These are phyloP conservation scores for Hanseniaspora nectarophila DNA, from an alignment of 805 yeast genomes.

Conservation along the genomic window DNA sequence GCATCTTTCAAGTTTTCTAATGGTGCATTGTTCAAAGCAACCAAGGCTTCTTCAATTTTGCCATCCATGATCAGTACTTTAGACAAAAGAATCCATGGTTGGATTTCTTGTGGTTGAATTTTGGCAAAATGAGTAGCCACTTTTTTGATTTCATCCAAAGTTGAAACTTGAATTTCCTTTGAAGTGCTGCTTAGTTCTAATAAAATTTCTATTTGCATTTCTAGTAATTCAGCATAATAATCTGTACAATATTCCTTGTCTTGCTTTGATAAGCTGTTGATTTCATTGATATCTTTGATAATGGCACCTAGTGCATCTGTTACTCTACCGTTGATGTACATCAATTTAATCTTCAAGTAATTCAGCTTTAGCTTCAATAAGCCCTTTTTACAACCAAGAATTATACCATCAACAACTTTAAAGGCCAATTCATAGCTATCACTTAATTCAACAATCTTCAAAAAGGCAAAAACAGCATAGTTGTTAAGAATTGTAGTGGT, in stretches of 20 bases:
- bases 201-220: constrained; percentile 6
- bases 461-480: constrained; percentile 26
- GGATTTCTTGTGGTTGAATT: constrained; percentile 62
- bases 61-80: constrained; percentile 49
- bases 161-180: not conserved
- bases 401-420: constrained; percentile 22
- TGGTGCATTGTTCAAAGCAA: constrained; percentile 69
- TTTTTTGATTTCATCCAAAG: not conserved
- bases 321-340: constrained; percentile 28
- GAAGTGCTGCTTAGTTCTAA: not conserved
- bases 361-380: constrained; percentile 25
- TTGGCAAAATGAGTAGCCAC: constrained; percentile 32
- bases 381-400: constrained; percentile 15
- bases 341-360: constrained; percentile 22
- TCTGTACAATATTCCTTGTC: constrained; percentile 13
- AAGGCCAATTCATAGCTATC: constrained; percentile 22
- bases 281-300: constrained; percentile 22
- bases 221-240: constrained; percentile 9
- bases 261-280: constrained; percentile 15
- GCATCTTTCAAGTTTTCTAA: constrained; percentile 61
- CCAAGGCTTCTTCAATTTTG: constrained; percentile 58
- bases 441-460: constrained; percentile 26
- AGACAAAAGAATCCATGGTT: constrained; percentile 60
- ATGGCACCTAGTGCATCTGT: constrained; percentile 28
- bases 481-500: constrained; percentile 27